Evolutionary conservation across 306 rosid genomes (phyloP).

Genomic region (Acacia crassicarpa): DNA sequence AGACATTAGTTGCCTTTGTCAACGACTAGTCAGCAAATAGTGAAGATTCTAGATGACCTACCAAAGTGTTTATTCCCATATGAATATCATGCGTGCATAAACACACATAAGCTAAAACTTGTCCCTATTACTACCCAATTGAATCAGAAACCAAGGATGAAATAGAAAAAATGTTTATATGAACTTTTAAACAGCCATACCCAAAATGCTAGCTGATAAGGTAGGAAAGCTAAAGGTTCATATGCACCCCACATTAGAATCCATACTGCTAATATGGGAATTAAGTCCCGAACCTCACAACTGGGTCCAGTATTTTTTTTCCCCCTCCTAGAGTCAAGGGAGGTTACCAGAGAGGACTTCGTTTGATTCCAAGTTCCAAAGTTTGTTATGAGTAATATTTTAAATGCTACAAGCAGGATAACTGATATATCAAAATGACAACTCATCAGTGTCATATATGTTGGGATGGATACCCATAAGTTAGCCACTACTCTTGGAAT

Average conservation of each 20-base stretch:
- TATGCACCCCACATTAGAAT: neutral
- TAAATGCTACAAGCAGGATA: neutral
- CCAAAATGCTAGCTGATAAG: neutral
- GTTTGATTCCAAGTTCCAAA: neutral
- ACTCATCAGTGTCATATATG: neutral
- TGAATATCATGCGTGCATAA: neutral
- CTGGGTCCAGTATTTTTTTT: neutral
- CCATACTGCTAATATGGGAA: neutral
- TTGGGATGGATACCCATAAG: no score
- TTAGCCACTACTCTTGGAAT: no score
- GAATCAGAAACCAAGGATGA: neutral
- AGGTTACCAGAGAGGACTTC: neutral
- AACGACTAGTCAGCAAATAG: neutral
- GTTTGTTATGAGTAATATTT: neutral
- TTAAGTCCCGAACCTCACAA: neutral
- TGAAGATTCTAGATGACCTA: conserved; percentile 1
- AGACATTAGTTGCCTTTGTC: conserved; percentile 9
- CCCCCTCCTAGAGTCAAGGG: neutral
- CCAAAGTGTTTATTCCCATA: neutral
- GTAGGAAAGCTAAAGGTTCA: neutral
- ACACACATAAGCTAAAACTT: neutral
- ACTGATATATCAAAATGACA: neutral
- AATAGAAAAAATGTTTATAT: neutral
- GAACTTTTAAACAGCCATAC: neutral
- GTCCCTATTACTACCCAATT: neutral